These are phyloP conservation scores for Pichia sp. DNA, from an alignment of 1,139 yeast species.

Conservation along the genomic window DNA sequence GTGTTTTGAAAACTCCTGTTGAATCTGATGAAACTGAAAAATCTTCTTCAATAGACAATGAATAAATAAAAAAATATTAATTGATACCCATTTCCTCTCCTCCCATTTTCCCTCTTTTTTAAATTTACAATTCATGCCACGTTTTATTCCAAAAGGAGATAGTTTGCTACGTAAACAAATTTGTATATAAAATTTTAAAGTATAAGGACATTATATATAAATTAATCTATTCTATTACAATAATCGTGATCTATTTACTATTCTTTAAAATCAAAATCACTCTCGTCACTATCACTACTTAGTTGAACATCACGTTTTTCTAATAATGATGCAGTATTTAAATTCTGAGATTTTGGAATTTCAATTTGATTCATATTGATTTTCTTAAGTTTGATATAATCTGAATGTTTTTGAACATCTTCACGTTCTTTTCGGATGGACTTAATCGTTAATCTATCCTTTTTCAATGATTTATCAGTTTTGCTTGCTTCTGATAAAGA, in stretches of 20 bases:
- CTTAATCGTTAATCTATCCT: conserved; percentile 2
- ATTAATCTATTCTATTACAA: no score
- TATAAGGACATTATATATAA: not conserved
- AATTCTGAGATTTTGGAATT: not conserved
- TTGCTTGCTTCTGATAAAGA: conserved; percentile 6
- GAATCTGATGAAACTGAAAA: conserved; percentile 7
- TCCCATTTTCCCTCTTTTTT: not conserved
- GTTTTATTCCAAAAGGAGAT: not conserved
- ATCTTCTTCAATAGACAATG: not conserved
- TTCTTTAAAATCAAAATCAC: conserved; percentile 1
- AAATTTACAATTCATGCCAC: not conserved
- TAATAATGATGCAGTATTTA: not conserved
- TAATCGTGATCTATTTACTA: no score
- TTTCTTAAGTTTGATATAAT: not conserved
- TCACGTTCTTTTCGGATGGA: conserved; percentile 5
- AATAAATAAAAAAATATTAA: not conserved
- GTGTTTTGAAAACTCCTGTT: conserved; percentile 16
- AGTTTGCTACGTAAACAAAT: not conserved
- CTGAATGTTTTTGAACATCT: conserved; percentile 12
- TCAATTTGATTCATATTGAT: not conserved
- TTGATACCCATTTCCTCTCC: no score
- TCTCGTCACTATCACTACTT: conserved; percentile 6
- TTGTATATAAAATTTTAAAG: not conserved
- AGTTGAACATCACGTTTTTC: conserved; percentile 1
- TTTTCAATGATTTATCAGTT: conserved; percentile 9